phyloP scores from a whole-genome alignment of 2,329 filamentous ascomycete species.

The Calonectria naviculata region DNA sequence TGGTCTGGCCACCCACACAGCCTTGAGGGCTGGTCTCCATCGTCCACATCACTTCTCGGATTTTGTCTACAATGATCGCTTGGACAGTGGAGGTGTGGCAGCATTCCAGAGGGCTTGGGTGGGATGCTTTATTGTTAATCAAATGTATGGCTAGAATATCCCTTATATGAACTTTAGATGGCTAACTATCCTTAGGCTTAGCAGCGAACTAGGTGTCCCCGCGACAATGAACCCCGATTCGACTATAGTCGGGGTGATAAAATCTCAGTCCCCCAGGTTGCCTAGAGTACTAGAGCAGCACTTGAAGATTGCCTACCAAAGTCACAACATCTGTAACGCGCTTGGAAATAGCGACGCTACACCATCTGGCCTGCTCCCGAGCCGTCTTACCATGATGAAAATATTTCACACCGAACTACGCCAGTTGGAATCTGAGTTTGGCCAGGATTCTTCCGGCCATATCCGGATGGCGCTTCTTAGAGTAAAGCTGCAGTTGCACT shows the following conservation, averaged over 20 bases:
- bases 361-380: not conserved
- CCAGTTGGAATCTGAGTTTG: not conserved
- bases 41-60: slow-evolving; percentile 7
- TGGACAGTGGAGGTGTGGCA: not conserved
- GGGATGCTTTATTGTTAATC: not conserved
- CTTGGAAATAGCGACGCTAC: slow-evolving; percentile 1
- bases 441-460: not conserved
- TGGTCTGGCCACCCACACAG: not conserved
- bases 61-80: slow-evolving; percentile 3
- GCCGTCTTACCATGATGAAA: not conserved
- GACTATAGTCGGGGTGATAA: not conserved
- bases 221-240: not conserved
- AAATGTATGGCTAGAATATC: not conserved
- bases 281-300: not conserved
- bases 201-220: not conserved
- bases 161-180: not conserved
- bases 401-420: not conserved
- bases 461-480: not conserved
- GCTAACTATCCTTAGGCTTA: not conserved
- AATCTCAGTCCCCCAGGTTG: not conserved
- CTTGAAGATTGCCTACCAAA: slow-evolving; percentile 6
- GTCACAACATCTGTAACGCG: slow-evolving; percentile 8
- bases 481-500: not conserved
- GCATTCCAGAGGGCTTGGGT: not conserved
- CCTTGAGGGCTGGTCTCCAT: not conserved